These are phyloP conservation scores for Aspergillus coremiiformis DNA, from an alignment of 495 filamentous ascomycete species.

Conservation along the genomic window DNA sequence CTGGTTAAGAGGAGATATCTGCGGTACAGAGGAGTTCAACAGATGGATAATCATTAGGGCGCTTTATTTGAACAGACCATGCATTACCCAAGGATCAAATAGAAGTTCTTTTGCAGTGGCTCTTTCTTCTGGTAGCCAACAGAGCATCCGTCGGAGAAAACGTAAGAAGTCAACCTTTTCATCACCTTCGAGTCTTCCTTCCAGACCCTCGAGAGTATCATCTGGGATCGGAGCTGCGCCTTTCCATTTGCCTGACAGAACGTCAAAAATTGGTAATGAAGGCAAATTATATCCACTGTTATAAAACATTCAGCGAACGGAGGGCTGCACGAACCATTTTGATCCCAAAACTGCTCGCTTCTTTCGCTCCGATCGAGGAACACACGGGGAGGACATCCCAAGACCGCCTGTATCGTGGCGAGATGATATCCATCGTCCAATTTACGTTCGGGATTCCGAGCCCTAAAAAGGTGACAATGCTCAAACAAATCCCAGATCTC, in stretches of 20 bases:
- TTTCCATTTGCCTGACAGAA: slow-evolving; percentile 18
- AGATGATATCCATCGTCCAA: slow-evolving; percentile 36
- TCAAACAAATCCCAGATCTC: slow-evolving; percentile 42
- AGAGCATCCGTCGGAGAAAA: slow-evolving; percentile 34
- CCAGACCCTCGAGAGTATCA: slow-evolving; percentile 7
- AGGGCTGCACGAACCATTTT: slow-evolving; percentile 2
- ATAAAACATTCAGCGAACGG: background rate
- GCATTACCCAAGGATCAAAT: slow-evolving; percentile 36
- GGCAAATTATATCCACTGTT: background rate
- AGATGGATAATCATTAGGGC: no score
- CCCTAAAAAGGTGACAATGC: slow-evolving; percentile 33
- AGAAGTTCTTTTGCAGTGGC: slow-evolving; percentile 35
- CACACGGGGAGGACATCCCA: slow-evolving; percentile 31
- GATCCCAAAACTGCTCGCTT: slow-evolving; percentile 17
- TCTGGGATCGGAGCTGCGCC: slow-evolving; percentile 8
- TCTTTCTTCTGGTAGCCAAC: slow-evolving; percentile 38
- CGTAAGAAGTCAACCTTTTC: slow-evolving; percentile 31
- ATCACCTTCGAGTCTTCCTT: slow-evolving; percentile 18
- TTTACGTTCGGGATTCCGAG: slow-evolving; percentile 24
- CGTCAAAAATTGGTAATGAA: background rate
- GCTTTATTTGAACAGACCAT: slow-evolving; percentile 19
- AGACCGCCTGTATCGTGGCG: slow-evolving; percentile 31
- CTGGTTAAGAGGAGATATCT: no score
- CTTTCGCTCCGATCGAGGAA: slow-evolving; percentile 25
- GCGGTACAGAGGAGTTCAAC: no score